phyloP scores from a whole-genome alignment of 1,284 basidiomycete genomes.

The Kwoniella shivajii region DNA sequence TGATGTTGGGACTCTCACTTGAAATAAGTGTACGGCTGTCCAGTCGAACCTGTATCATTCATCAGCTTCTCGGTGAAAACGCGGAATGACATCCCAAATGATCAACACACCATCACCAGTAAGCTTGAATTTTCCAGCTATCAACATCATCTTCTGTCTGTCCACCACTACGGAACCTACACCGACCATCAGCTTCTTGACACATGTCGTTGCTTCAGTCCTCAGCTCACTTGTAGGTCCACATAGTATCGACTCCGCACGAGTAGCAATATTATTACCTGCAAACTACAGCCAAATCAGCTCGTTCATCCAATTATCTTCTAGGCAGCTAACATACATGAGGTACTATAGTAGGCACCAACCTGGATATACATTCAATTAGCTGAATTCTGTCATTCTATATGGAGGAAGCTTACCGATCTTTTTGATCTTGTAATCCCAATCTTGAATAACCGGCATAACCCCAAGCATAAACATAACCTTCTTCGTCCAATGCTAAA shows the following conservation, averaged over 20 bases:
- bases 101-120: slow-evolving; percentile 74
- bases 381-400: neutral
- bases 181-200: slow-evolving; percentile 3
- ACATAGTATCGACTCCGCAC: slow-evolving; percentile 69
- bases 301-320: neutral
- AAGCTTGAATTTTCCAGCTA: slow-evolving; percentile 75
- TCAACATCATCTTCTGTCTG: slow-evolving; percentile 69
- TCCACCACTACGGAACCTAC: slow-evolving; percentile 74
- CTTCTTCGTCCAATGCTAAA: slow-evolving; percentile 75
- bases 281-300: slow-evolving; percentile 61
- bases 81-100: neutral
- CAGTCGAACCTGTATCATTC: slow-evolving; percentile 64
- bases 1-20: slow-evolving; percentile 25
- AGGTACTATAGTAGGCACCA: slow-evolving; percentile 74
- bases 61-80: neutral
- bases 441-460: slow-evolving; percentile 55
- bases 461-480: slow-evolving; percentile 79
- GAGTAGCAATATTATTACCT: slow-evolving; percentile 66
- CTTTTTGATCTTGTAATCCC: slow-evolving; percentile 74
- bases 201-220: neutral
- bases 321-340: slow-evolving; percentile 57
- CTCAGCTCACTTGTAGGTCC: slow-evolving; percentile 66
- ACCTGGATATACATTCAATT: slow-evolving; percentile 22
- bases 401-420: slow-evolving; percentile 55
- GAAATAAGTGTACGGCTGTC: slow-evolving; percentile 79